Conservation (phyloP, 2,329 filamentous ascomycete species). For the Alternaria consortialis region DNA sequence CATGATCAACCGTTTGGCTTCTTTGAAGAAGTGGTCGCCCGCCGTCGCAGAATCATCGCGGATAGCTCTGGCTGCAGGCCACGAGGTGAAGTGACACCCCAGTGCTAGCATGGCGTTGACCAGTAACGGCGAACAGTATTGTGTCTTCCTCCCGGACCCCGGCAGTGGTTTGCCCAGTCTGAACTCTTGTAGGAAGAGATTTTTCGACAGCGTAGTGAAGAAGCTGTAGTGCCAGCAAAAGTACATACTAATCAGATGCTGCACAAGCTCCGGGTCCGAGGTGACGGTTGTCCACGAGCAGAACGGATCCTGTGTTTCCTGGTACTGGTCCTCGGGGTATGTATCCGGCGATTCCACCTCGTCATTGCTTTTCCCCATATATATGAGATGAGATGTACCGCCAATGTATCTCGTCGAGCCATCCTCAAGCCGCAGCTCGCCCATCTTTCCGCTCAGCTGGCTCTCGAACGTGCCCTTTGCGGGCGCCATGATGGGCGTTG, state of each 20-base stretch:
- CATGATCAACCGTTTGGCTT: constrained; percentile 87
- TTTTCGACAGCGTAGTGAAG: constrained; percentile 89
- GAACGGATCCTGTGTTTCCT: constrained; percentile 71
- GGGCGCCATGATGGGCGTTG: constrained; percentile 49
- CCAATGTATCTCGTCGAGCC: constrained; percentile 91
- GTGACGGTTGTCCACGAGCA: constrained; percentile 90
- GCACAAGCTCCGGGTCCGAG: constrained; percentile 77
- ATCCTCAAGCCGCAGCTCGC: constrained; percentile 85
- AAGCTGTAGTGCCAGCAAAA: constrained; percentile 98
- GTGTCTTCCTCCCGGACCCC: constrained; percentile 61
- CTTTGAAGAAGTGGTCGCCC: constrained; percentile 94
- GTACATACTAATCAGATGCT: constrained; percentile 95
- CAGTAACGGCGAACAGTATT: constrained; percentile 87
- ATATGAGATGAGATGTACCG: constrained; percentile 92
- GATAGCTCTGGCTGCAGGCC: constrained; percentile 74
- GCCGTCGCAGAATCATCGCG: constrained; percentile 82
- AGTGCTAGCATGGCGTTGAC: constrained; percentile 95
- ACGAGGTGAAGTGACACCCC: constrained; percentile 90
- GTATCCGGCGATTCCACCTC: constrained; percentile 40
- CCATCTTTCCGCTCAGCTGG: constrained; percentile 91
- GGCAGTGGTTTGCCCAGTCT: constrained; percentile 70
- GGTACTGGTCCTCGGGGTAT: constrained; percentile 56
- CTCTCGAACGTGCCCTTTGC: constrained; percentile 67
- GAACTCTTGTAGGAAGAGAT: constrained; percentile 87
- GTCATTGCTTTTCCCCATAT: constrained; percentile 61